Evolutionary conservation across 2,329 filamentous ascomycete species (phyloP), one percentile per base, ranked within the genome.

Genomic region (Xylaria sp.): DNA sequence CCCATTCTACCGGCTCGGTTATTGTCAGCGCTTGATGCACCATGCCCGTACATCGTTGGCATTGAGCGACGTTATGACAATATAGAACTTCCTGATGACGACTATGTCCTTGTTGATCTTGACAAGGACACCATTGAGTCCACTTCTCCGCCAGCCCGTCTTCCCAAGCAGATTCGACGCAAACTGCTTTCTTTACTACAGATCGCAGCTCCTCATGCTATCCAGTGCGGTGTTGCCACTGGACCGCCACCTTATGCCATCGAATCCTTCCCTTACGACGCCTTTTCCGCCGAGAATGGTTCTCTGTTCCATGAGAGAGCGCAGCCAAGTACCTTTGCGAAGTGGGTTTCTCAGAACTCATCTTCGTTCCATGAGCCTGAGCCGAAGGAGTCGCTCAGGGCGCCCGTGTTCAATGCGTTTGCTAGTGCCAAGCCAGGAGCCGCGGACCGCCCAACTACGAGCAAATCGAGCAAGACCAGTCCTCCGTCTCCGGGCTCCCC

Each of bases 21-120:
- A 19, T 81, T 99, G 8, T 92, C 94, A 56, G 93, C 92, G 2
- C 82, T 99, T 16, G 94, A 97, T 68, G 93, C 93, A 0, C 93
- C 93, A 2, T 97, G 94, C 68, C 94, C 94, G 0, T 99, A 97
- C 69, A 96, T 99, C 66, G 91, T 97, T 49, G 94, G 94, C 53
- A 91, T 99, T 59, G 94, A 99, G 76, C 85, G 92, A 66, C 86
- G 92, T 59, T 97, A 97, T 71, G 91, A 95, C 68, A 85, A 85
- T 59, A 84, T 92, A 52, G 88, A 92, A 67, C 82, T 97, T 48
- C 94, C 94, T 0, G 91, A 96, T 5, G 94, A 97, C 68, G 94
- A 97, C 71, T 97, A 93, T 72, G 92, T 97, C 16, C 80, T 97
- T 13, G 92, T 97, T 42, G 94, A 99, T 74, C 79, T 99, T 55